Conservation (phyloP, 2,329 filamentous ascomycete species). For the Clathrospora elynae region DNA sequence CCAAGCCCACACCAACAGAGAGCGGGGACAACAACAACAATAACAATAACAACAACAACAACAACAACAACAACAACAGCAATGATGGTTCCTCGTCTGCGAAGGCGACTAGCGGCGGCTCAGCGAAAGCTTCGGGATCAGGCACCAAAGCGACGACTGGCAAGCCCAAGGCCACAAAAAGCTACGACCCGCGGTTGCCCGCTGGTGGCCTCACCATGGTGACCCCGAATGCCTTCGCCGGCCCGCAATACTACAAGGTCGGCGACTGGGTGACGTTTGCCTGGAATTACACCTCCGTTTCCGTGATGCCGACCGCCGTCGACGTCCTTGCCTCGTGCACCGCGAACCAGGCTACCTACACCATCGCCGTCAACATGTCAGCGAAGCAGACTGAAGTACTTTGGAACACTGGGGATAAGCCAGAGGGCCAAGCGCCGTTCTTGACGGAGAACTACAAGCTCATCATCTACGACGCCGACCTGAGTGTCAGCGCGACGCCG, state of each 20-base stretch:
- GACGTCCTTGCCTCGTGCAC: conserved; percentile 67
- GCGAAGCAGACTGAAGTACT: conserved; percentile 58
- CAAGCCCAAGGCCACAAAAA: conserved; percentile 36
- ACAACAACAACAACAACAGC: conserved; percentile 21
- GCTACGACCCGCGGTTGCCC: conserved; percentile 59
- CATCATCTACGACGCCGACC: conserved; percentile 64
- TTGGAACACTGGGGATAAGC: conserved; percentile 62
- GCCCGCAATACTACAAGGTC: conserved; percentile 67
- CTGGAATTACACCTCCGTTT: conserved; percentile 72
- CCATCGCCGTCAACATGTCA: conserved; percentile 64
- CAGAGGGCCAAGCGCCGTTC: conserved; percentile 51
- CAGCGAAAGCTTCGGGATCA: conserved; percentile 26
- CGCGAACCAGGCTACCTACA: conserved; percentile 64
- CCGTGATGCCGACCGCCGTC: conserved; percentile 62
- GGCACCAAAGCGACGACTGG: conserved; percentile 26
- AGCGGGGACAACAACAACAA: conserved; percentile 18
- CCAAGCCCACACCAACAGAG: conserved; percentile 17
- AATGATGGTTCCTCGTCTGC: conserved; percentile 21
- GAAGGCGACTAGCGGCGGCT: conserved; percentile 23
- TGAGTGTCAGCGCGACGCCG: conserved; percentile 58
- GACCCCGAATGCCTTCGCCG: conserved; percentile 58
- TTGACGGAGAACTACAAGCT: conserved; percentile 67
- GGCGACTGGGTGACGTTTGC: conserved; percentile 66
- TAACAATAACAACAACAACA: conserved; percentile 20
- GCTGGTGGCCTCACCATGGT: conserved; percentile 67